Evolutionary conservation across 192 early-diverging fungal species (phyloP), one percentile per base, ranked within the genome.

Genomic region (Dimargaris cristalligena): DNA sequence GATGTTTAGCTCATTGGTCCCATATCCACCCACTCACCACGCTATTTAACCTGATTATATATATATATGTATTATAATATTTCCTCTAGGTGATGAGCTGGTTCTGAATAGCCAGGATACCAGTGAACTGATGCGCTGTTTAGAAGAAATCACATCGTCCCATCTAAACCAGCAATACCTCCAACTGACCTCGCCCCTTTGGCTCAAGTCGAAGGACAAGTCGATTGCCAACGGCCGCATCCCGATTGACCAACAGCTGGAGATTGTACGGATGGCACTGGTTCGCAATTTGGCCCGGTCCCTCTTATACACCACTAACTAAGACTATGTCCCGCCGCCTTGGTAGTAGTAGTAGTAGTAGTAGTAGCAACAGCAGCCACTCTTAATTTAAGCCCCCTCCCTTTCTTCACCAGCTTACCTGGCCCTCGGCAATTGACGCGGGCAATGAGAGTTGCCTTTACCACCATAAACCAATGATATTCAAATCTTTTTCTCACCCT

Each of bases 81-180:
- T n/a, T n/a, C n/a, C 38, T 6, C 38, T 16, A 41, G 38, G 66
- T 38, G 76, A 84, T 14, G 30, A 9, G 20, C 54, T 84, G 48
- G 71, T 86, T 30, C 84, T 87, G 55, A 60, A 66, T 44, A 61
- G 73, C 0, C 62, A 71, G 1, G 74, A 80, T 18, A 87, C 82
- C 0, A 67, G 72, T 25, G 85, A 75, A 61, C 63, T 87, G 46
- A 81, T 87, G 81, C 67, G 76, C 44, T 75, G 77, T 65, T 65
- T 82, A 11, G 84, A 87, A 59, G 69, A 80, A 28, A 44, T 78
- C 20, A 28, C 26, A 8, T 8, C 26, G 10, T 25, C 48, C 9
- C 48, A 50, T 22, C 48, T 50, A 6, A 4, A n/a, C 22, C 6
- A 50, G 4, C 9, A n/a, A n/a, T 28, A n/a, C 48, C 48, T 50